These are phyloP conservation scores for Simplicillium sp. DNA, from an alignment of 2,329 filamentous ascomycete species.

Conservation along the genomic window DNA sequence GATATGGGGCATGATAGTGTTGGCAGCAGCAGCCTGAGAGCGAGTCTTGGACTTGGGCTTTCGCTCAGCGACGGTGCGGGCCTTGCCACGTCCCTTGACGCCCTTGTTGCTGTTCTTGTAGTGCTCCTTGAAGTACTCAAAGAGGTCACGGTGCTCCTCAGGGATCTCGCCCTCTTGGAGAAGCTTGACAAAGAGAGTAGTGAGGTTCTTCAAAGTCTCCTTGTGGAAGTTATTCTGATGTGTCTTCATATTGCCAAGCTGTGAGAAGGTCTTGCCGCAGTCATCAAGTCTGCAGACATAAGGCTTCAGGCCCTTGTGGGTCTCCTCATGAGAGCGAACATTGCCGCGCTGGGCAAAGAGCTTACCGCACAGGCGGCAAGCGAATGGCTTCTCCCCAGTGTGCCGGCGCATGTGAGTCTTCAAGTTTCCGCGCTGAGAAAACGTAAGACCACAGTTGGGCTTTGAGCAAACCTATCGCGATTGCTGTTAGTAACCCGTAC, in stretches of 20 bases:
- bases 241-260: constrained; percentile 87
- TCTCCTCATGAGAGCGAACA: constrained; percentile 72
- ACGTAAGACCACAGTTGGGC: constrained; percentile 64
- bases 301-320: constrained; percentile 67
- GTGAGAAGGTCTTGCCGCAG: constrained; percentile 82
- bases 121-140: constrained; percentile 74
- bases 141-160: constrained; percentile 63
- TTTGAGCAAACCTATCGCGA: constrained; percentile 54
- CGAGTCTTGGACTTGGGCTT: constrained; percentile 17
- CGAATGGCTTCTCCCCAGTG: constrained; percentile 77
- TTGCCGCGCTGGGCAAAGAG: constrained; percentile 80
- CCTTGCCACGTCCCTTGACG: constrained; percentile 90
- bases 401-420: constrained; percentile 87
- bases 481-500: no score
- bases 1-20: constrained; percentile 13
- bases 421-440: constrained; percentile 85
- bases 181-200: constrained; percentile 57
- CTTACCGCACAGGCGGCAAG: constrained; percentile 72
- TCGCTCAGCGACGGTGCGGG: constrained; percentile 49
- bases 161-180: constrained; percentile 48
- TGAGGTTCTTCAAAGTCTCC: constrained; percentile 60
- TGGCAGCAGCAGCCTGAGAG: constrained; percentile 12
- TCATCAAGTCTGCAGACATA: constrained; percentile 74
- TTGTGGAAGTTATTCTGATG: constrained; percentile 94
- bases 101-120: constrained; percentile 99